Base-by-base conservation (phyloP, 2,329 filamentous ascomycete genomes). In the Stachybotrys elegans region DNA sequence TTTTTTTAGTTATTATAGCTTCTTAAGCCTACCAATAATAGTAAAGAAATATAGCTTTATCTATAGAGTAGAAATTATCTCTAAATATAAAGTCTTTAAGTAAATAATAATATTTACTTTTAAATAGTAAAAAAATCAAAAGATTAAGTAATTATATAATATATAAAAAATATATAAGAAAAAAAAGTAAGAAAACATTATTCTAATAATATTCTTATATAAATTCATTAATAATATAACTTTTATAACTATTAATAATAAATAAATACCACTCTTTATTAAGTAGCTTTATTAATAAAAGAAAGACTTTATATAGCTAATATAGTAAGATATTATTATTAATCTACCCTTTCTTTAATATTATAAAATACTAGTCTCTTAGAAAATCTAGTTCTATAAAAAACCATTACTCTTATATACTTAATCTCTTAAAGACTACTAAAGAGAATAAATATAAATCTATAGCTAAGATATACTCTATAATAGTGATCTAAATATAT, bases 381-480 rank as follows among this genome's bases (percentile, higher is more conserved):
- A 19, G n/a, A 19, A 29, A 29, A n/a, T n/a, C n/a, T 29, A 29
- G 9, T 9, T 29, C n/a, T 9, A 23, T 5, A 29, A 38, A 43
- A 48, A 55, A 57, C 49, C 37, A 56, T 22, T 49, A 32, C 5
- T 48, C 22, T 47, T 55, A 35, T 4, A 58, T 43, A 14, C 13
- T 42, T 43, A 49, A 38, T 1, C 49, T 49, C 32, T 51, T 54
- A 34, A 52, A 57, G 29, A 58, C 56, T 22, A 58, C 48, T 9
- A 55, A 40, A 9, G 45, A 43, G 16, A 21, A 14, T 4, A 53
- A 27, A 6, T 32, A 17, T 16, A 17, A n/a, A 8, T 48, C 46
- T 25, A 13, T 41, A 4, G 50, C 53, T 16, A 29, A 48, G 17
- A 56, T 47, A 39, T 22, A 48, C 43, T 56, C 44, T 22, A 56